phyloP scores from a whole-genome alignment of 345 rosid genomes.

The Microcos paniculata region DNA sequence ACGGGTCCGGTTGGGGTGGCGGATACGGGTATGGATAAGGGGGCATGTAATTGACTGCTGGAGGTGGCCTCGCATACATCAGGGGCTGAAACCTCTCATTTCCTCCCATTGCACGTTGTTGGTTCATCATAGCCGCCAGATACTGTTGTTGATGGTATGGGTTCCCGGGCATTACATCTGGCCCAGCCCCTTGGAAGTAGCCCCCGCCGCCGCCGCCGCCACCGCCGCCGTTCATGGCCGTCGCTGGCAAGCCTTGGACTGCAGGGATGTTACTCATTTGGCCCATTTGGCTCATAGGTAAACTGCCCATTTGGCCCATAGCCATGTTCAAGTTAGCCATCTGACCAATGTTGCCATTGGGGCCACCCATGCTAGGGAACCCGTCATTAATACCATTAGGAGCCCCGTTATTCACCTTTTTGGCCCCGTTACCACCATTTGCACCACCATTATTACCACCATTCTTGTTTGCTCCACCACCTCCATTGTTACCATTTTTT shows the following conservation, averaged over 20 bases:
- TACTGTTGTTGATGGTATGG: conserved; percentile 63
- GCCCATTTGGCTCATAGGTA: conserved; percentile 38
- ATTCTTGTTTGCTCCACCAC: conserved; percentile 35
- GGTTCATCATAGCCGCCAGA: conserved; percentile 80
- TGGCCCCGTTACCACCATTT: conserved; percentile 44
- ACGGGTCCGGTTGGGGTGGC: conserved; percentile 34
- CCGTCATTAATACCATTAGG: conserved; percentile 39
- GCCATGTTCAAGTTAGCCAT: conserved; percentile 40
- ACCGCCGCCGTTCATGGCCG: conserved; percentile 40
- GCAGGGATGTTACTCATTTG: conserved; percentile 42
- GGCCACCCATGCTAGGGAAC: conserved; percentile 43
- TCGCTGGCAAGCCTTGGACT: conserved; percentile 80
- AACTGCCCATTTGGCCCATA: conserved; percentile 47
- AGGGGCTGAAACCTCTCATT: conserved; percentile 88
- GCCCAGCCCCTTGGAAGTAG: conserved; percentile 66
- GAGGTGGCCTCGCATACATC: conserved; percentile 88
- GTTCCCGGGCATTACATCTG: conserved; percentile 66
- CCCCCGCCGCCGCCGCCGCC: conserved; percentile 42
- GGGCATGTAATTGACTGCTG: conserved; percentile 83
- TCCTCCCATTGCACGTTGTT: conserved; percentile 83
- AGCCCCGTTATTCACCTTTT: conserved; percentile 45
- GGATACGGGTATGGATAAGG: conserved; percentile 51
- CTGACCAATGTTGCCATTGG: conserved; percentile 41
- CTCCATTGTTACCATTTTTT: conserved; percentile 30
- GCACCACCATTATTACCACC: conserved; percentile 30